Base-by-base conservation (phyloP, 495 filamentous ascomycete species). In the Lentithecium fluviatile region DNA sequence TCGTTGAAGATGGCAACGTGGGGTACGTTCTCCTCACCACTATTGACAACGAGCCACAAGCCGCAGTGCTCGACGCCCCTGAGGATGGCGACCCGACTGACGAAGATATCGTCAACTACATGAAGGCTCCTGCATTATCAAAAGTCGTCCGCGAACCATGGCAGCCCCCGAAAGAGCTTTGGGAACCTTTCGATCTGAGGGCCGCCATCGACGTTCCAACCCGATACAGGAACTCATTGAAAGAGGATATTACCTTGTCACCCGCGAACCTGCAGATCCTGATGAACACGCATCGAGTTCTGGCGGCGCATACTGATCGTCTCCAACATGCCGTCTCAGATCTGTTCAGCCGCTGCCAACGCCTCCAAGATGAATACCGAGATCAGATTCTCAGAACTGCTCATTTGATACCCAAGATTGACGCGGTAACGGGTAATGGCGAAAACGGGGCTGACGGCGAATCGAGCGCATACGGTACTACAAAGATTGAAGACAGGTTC, bases 1-100 rank as follows among this genome's bases (percentile, higher is more conserved):
- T 43, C 40, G 19, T 43, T 45, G n/a, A 80, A 79, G 0, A 77
- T 76, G 46, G 69, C 76, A 24, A 55, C 58, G 7, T 95, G 45
- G 91, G 90, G 52, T 88, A 91, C 65, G 79, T 95, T 40, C 75
- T 97, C 37, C 77, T 95, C 37, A 91, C 91, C 0, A 79, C 82
- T n/a, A 79, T 82, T 6, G 74, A 80, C 21, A 79, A 81, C 25
- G 77, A 83, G 52, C 84, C 90, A 1, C 77, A 86, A 60, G 84
- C 84, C 12, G 74, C 85, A 5, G 77, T 81, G 36, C 84, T 95
- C 67, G 89, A 93, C 53, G 68, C 80, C 1, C 87, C 88, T 2
- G 74, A 79, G 34, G 76, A 62, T 3, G 43, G 40, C 13, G 11
- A 56, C 19, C 49, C 68, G 69, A 8, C 66, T 32, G 70, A 73